Evolutionary conservation across 2,329 filamentous ascomycete genomes (phyloP).

Genomic region (Epichloe typhina): DNA sequence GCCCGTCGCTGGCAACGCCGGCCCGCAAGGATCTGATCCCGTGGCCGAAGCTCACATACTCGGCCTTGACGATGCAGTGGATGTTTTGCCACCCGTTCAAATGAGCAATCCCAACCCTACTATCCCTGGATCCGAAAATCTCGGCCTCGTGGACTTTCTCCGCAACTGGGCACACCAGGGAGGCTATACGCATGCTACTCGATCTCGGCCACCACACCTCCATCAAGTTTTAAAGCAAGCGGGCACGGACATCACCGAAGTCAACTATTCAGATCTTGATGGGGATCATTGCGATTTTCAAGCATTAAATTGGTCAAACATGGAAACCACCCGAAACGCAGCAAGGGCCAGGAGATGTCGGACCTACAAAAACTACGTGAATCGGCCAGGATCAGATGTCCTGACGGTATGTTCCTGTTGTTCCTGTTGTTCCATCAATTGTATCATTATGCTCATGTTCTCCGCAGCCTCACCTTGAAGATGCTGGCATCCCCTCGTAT

Average conservation of each 20-base stretch:
- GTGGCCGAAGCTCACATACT: background rate
- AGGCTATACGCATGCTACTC: conserved; percentile 13
- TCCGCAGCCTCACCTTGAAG: conserved; percentile 7
- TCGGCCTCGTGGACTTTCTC: conserved; percentile 36
- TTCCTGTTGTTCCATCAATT: conserved; percentile 6
- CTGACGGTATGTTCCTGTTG: conserved; percentile 33
- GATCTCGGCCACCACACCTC: conserved; percentile 14
- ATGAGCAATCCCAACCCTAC: conserved; percentile 22
- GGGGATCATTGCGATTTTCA: conserved; percentile 46
- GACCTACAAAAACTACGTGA: conserved; percentile 47
- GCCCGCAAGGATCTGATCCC: background rate
- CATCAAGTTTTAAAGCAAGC: conserved; percentile 21
- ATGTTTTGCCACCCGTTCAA: conserved; percentile 9
- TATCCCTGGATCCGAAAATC: conserved; percentile 35
- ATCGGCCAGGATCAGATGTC: conserved; percentile 31
- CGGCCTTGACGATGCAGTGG: background rate
- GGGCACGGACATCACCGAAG: conserved; percentile 9
- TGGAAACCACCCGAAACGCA: conserved; percentile 35
- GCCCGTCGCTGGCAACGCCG: background rate
- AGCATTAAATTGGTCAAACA: conserved; percentile 41
- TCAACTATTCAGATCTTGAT: conserved; percentile 33
- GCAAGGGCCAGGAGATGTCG: conserved; percentile 33
- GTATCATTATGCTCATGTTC: background rate
- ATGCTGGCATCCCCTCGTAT: conserved; percentile 20
- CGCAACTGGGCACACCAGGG: conserved; percentile 31